A percentile compares a stretch with the other conserved stretches of the same genome.
Conservation (phyloP, 805 yeast species). For the Metschnikowia proteae region DNA sequence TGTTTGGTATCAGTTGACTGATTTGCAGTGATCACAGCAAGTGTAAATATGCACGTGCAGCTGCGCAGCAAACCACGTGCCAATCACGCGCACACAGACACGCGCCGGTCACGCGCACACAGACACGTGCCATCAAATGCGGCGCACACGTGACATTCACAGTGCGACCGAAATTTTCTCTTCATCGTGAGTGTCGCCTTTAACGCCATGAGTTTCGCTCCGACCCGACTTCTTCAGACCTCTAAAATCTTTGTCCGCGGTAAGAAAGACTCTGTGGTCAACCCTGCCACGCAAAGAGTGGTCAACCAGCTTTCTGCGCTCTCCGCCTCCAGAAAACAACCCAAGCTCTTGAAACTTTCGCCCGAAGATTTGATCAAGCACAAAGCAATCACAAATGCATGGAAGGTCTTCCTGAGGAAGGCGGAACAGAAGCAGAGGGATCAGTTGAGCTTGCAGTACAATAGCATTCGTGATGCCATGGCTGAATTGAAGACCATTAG, state of each 20-base stretch:
- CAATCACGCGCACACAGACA: not conserved
- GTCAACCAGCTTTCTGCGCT: constrained; percentile 70
- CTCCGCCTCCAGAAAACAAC: constrained; percentile 85
- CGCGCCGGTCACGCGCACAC: not conserved
- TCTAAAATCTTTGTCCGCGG: constrained; percentile 26
- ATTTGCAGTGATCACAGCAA: not conserved
- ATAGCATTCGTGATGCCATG: constrained; percentile 67
- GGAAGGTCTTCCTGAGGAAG: constrained; percentile 61
- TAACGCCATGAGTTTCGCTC: constrained; percentile 2
- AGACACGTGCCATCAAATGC: not conserved
- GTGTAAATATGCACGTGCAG: not conserved
- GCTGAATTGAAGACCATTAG: constrained; percentile 53
- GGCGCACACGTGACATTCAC: not conserved
- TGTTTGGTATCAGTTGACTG: not conserved
- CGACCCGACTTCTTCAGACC: constrained; percentile 1
- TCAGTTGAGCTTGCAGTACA: constrained; percentile 57
- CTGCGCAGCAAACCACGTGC: not conserved
- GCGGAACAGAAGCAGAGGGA: constrained; percentile 39
- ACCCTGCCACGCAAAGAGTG: constrained; percentile 40
- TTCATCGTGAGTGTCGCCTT: not conserved
- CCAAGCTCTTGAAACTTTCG: constrained; percentile 69
- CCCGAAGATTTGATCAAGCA: constrained; percentile 85
- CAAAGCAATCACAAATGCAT: constrained; percentile 75
- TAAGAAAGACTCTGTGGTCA: constrained; percentile 28
- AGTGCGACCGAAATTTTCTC: constrained; percentile 5